Evolutionary conservation across 495 filamentous ascomycete genomes (phyloP), one percentile per base, ranked within the genome.

Genomic region (Penicillium chermesinum): DNA sequence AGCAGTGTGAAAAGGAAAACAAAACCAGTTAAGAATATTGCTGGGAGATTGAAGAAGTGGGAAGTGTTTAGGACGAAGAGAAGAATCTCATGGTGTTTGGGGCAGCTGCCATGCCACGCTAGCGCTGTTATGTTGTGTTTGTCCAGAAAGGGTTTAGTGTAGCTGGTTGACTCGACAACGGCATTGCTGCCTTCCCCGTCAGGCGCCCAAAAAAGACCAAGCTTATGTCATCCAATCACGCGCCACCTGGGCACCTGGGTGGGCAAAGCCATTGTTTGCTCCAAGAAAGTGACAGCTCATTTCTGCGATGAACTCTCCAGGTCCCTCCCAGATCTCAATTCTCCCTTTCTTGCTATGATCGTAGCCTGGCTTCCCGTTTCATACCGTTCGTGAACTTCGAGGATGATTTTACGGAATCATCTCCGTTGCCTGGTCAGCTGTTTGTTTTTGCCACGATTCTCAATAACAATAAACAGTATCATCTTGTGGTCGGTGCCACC

Each of bases 121-220:
- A 67, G 62, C 62, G 61, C 62, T 70, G 69, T 70, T 70, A 62
- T 71, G 69, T 69, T 73, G 56, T 71, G 65, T 45, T 67, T 48
- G 16, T 1, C 63, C 59, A 10, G 10, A 48, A 59, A 22, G 15
- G 64, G 71, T 34, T 50, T 72, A 73, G 71, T 42, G 58, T 16
- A 5, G 7, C 1, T 15, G 13, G 71, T 74, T 73, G 71, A 62
- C 71, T 59, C 55, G 71, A 62, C 68, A 73, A 74, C 71, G 25
- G 25, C 35, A 19, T 14, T 0, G 10, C 13, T 44, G 46, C 41
- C 37, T 32, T 45, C 7, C 9, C n/a, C 17, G 54, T 53, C 17
- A 61, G 53, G 57, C 53, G 7, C 7, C n/a, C 16, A 21, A 45
- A 5, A 48, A 41, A 46, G 30, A 48, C 41, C 21, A n/a, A 10